Conservation (phyloP, 176 grass and related monocot genomes). For the Carex kokanica region DNA sequence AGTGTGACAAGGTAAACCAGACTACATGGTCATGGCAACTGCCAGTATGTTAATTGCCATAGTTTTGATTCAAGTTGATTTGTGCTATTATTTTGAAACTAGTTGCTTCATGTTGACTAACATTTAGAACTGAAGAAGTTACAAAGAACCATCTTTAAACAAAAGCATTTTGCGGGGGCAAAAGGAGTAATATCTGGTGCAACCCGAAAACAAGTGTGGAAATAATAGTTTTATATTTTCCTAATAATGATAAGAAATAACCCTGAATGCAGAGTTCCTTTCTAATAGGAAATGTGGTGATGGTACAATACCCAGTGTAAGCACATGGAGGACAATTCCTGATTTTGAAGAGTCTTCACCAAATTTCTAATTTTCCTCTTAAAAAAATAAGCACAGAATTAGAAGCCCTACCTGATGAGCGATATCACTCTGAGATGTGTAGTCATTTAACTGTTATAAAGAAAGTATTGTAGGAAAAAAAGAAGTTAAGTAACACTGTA, state of each 20-base stretch:
- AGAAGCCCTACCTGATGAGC: constrained; percentile 65
- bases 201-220: background rate
- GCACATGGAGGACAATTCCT: background rate
- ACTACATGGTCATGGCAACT: background rate
- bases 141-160: background rate
- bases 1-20: background rate
- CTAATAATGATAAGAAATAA: background rate
- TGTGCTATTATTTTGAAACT: background rate
- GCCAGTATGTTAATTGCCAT: background rate
- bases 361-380: background rate
- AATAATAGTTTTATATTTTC: background rate
- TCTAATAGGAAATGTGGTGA: background rate
- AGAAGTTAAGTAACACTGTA: background rate
- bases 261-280: background rate
- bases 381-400: background rate
- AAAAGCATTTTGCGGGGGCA: background rate
- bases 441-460: constrained; percentile 62
- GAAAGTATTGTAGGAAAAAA: constrained; percentile 1
- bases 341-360: background rate
- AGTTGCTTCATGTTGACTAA: background rate
- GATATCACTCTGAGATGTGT: constrained; percentile 83
- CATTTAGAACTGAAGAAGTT: background rate
- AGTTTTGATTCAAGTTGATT: constrained; percentile 9
- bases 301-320: background rate
- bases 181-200: background rate